Evolutionary conservation across 2,329 filamentous ascomycete species (phyloP), one percentile per base, ranked within the genome.

Genomic region (Talaromyces sp.): DNA sequence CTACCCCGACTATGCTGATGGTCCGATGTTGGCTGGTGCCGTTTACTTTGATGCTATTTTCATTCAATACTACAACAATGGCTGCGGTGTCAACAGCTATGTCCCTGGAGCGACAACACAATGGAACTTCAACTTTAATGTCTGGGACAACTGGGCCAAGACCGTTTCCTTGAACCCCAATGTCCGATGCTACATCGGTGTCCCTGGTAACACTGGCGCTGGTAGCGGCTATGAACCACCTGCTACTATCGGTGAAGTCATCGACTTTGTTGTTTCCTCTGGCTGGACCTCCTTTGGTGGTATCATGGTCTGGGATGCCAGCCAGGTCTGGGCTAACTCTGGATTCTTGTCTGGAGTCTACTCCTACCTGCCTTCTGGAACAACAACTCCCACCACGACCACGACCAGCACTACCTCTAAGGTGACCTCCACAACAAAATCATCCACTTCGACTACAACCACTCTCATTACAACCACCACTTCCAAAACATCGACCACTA

Each of bases 61-160:
- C 73, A 81, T 89, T 33, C 87, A 90, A 74, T 89, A 89, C 75
- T 89, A 89, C 76, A 89, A 89, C 81, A 90, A 89, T 79, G 85
- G 78, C 72, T 90, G 89, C 73, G 87, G 87, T n/a, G 75, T 86
- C 1, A 74, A 80, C 67, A 82, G 80, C 31, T 91, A 82, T 76
- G 70, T 77, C 1, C 64, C 76, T 0, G 83, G 82, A 4, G 66
- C 78, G 0, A 61, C 70, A 10, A 78, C 73, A 0, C 85, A 86
- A 71, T 80, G 77, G 63, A 84, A 82, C 69, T 90, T 86, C 78
- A 88, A 90, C 77, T 86, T 88, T 67, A 77, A 78, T 41, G 82
- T 82, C 24, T 90, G 88, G 89, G 85, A 90, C 72, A 80, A 77
- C 66, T 91, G 88, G 88, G 88, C 88, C 19, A 82, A 82, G 70